Conservation (phyloP, 2,329 filamentous ascomycete species). For the Fusarium sp. region DNA sequence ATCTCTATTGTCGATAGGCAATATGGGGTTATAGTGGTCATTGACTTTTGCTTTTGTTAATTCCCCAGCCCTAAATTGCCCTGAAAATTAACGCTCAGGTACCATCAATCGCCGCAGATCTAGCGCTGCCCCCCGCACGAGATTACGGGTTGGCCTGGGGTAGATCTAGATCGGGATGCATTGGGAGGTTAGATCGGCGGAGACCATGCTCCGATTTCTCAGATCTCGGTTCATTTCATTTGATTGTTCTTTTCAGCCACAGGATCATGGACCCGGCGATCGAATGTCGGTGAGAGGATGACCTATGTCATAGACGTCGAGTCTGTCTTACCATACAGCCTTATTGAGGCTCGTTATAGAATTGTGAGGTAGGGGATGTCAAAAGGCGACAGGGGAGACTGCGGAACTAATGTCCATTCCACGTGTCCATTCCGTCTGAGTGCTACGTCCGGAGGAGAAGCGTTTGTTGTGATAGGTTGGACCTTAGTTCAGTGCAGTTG, state of each 20-base stretch:
- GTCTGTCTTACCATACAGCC: neutral
- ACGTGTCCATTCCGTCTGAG: neutral
- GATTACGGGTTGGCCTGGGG: neutral
- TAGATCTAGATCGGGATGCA: neutral
- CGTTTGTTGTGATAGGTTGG: neutral
- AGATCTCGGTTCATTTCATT: neutral
- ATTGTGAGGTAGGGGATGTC: neutral
- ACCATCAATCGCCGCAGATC: neutral
- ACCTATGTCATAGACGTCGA: neutral
- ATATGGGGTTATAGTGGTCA: slow-evolving; percentile 11
- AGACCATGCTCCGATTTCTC: slow-evolving; percentile 6
- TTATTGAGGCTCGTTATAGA: neutral
- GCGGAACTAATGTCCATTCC: neutral
- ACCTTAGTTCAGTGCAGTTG: neutral
- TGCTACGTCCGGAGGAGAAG: neutral
- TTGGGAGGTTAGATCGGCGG: neutral
- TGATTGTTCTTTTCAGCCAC: neutral
- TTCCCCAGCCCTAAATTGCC: neutral
- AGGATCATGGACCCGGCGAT: neutral
- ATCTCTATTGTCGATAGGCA: neutral
- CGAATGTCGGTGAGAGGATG: neutral
- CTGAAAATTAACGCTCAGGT: slow-evolving; percentile 18
- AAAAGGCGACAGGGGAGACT: neutral
- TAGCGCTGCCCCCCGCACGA: neutral
- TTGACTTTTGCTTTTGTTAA: slow-evolving; percentile 27